These are phyloP conservation scores for Hordeum vulgare DNA, from an alignment of 176 grass and related monocot species.

Conservation along the genomic window MorexV3_pseudomolecules_assembly NC_058523.1:150726715-150727214, in stretches of 20 bases:
- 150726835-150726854: constrained; percentile 63
- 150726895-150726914: constrained; percentile 39
- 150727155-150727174: constrained; percentile 78
- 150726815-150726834: constrained; percentile 41
- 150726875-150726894: constrained; percentile 51
- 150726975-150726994: constrained; percentile 84
- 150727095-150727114: constrained; percentile 92
- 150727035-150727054: constrained; percentile 72
- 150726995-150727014: constrained; percentile 87
- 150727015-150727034: constrained; percentile 73
- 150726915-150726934: constrained; percentile 61
- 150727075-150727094: constrained; percentile 66
- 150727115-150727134: constrained; percentile 65
- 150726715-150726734: constrained; percentile 70
- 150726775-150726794: constrained; percentile 40
- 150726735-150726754: constrained; percentile 77
- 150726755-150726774: constrained; percentile 63
- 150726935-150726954: constrained; percentile 87
- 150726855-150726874: constrained; percentile 59
- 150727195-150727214: constrained; percentile 64
- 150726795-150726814: constrained; percentile 71
- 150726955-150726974: constrained; percentile 61
- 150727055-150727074: constrained; percentile 79
- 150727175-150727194: constrained; percentile 51
- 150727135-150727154: constrained; percentile 64